Evolutionary conservation across 257 asterid species (phyloP), one percentile per base, ranked within the genome.

Genomic region (Scutellaria minor): DNA sequence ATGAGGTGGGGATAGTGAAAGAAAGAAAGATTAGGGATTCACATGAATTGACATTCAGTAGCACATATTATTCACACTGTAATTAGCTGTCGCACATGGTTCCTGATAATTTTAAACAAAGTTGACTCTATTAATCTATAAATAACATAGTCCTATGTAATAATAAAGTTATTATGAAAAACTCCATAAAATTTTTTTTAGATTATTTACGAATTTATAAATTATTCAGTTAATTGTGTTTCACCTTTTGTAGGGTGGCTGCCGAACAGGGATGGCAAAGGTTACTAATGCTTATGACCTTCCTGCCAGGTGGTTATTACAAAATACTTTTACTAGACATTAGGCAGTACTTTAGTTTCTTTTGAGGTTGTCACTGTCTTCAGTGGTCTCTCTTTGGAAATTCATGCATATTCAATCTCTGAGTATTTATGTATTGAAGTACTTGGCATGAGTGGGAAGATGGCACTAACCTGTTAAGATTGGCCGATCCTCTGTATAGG

Each of bases 201-300:
- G 47, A 69, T 52, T 62, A 52, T 74, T 64, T 66, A 52, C 14
- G 55, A 56, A 64, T 41, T 18, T 44, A 53, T 55, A 76, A 60
- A 84, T 74, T 72, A 78, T 78, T 77, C 81, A 13, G 53, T 72
- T 46, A 20, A 68, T 55, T 68, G 35, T 63, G 54, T 71, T 73
- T 75, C 35, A 13, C 74, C 41, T 68, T 70, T 41, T 62, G 55
- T 75, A 95, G 99, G 99, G 99, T 73, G 99, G 97, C 66, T 95
- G 99, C 81, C 90, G 98, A 73, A 95, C 99, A 57, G 99, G 99
- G 82, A 90, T 92, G 98, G 96, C 97, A 71, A 95, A 95, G 86
- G 88, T 95, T 57, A 83, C 91, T 53, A 72, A 72, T 61, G 89
- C 89, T 6, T 92, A 92, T 82, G 91, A 94, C 77, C 99, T 94